A percentile compares a stretch with the other conserved stretches of the same genome.
Conservation (phyloP, 768 basidiomycete species). For the Tulasnella sp. region DNA sequence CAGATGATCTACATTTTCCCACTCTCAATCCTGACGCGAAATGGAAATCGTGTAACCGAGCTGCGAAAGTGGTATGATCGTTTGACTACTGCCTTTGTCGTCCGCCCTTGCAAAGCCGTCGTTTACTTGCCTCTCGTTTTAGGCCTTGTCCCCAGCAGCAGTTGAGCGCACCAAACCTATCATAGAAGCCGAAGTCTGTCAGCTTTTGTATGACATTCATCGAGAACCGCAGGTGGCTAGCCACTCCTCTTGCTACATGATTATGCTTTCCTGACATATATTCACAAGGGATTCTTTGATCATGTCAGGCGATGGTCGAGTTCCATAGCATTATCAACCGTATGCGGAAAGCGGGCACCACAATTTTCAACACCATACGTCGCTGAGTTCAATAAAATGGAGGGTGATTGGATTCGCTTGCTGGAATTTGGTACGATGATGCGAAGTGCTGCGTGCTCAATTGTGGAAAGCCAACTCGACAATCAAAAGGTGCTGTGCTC, state of each 20-base stretch:
- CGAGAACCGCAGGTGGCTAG: not conserved
- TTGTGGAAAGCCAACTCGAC: not conserved
- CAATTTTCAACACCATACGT: not conserved
- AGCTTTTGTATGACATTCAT: not conserved
- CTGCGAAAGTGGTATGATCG: not conserved
- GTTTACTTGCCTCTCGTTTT: not conserved
- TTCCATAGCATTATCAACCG: not conserved
- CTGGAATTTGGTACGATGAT: not conserved
- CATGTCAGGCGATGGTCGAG: not conserved
- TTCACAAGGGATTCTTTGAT: not conserved
- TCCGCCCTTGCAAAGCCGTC: not conserved
- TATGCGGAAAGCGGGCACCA: not conserved
- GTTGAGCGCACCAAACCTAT: not conserved
- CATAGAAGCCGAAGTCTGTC: not conserved
- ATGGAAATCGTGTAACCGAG: not conserved
- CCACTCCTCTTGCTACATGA: no score
- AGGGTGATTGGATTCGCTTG: not conserved
- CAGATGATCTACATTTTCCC: slow-evolving; percentile 32
- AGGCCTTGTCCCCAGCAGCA: not conserved
- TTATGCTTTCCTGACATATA: not conserved
- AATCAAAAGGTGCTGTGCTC: not conserved
- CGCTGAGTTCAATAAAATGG: not conserved
- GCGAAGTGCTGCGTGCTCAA: no score
- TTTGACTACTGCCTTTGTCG: not conserved
- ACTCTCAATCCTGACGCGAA: not conserved